These are phyloP conservation scores for Aspergillus jensenii DNA, from an alignment of 2,329 filamentous ascomycete species.

Conservation along the genomic window DNA sequence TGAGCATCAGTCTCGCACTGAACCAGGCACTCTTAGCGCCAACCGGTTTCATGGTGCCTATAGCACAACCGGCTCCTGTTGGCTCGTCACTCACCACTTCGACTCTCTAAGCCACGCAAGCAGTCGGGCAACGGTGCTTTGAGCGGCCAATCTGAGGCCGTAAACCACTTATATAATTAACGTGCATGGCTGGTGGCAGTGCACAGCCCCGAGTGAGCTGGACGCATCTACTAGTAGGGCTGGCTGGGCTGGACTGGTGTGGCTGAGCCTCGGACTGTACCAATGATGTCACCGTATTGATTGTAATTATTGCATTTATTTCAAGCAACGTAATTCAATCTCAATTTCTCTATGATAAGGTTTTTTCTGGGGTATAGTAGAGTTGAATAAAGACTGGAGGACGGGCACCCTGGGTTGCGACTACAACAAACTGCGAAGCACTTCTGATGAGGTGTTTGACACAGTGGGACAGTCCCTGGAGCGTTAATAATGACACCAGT, in stretches of 20 bases:
- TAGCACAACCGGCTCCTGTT: background rate
- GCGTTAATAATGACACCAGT: no score
- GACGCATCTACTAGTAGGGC: slow-evolving; percentile 9
- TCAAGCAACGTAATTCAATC: background rate
- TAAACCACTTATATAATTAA: slow-evolving; percentile 1
- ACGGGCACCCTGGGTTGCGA: no score
- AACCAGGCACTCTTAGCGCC: background rate
- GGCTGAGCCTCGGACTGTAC: slow-evolving; percentile 11
- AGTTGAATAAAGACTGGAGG: no score
- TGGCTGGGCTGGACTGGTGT: slow-evolving; percentile 5
- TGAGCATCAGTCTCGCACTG: background rate
- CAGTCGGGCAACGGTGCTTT: background rate
- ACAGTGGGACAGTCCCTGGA: no score
- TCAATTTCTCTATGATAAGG: background rate
- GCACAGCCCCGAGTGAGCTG: background rate
- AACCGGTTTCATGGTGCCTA: background rate
- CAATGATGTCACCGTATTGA: background rate
- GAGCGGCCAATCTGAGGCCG: background rate
- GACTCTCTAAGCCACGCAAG: slow-evolving; percentile 7
- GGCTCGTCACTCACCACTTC: slow-evolving; percentile 9
- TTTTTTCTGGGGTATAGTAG: no score
- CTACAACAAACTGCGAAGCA: no score
- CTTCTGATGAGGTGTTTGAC: no score
- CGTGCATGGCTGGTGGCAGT: slow-evolving; percentile 12
- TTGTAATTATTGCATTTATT: slow-evolving; percentile 11